Base-by-base conservation (phyloP, 2,329 filamentous ascomycete genomes). In the Amphichorda felina region DNA sequence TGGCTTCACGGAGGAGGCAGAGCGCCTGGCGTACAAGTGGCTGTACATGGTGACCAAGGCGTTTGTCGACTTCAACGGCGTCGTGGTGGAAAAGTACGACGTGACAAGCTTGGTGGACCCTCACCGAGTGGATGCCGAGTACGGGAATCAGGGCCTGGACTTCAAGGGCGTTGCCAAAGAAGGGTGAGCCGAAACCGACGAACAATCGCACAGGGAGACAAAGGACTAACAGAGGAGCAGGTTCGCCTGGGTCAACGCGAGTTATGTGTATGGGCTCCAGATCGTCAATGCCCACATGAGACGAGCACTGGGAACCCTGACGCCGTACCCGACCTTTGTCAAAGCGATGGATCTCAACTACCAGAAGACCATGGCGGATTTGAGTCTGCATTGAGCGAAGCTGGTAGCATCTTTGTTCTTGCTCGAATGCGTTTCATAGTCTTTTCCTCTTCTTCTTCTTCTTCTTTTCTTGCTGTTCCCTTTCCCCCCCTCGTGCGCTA, bases 231-330 rank as follows among this genome's bases (percentile, higher is more conserved):
- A 27, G 18, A 29, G 13, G 13, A 16, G 27, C 51, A 94, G 89
- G 39, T 98, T 98, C 53, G 91, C 89, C 35, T 98, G 91, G 91
- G 91, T 96, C 50, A 98, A 98, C 54, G 89, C 91, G 50, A 95
- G 88, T 55, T 98, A 94, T 55, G 83, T 96, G 38, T 93, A 93
- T 52, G 91, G 89, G 28, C 68, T 96, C 41, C 80, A 88, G 45
- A 83, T 95, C 46, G 70, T 94, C 40, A 88, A 83, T 48, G 82
- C 84, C 22, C 86, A 94, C 59, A 88, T 91, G 76, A 78, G 80
- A 55, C 82, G 88, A 48, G 86, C 89, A 1, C 68, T 98, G 27
- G 89, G 88, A 38, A 83, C 87, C 6, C 68, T 94, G 46, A 95
- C 88, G 4, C 80, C 83, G 3, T 96, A 83, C 55, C 82, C 91